These are phyloP conservation scores for Fusarium buharicum DNA, from an alignment of 2,329 filamentous ascomycete species.

Conservation along the genomic window DNA sequence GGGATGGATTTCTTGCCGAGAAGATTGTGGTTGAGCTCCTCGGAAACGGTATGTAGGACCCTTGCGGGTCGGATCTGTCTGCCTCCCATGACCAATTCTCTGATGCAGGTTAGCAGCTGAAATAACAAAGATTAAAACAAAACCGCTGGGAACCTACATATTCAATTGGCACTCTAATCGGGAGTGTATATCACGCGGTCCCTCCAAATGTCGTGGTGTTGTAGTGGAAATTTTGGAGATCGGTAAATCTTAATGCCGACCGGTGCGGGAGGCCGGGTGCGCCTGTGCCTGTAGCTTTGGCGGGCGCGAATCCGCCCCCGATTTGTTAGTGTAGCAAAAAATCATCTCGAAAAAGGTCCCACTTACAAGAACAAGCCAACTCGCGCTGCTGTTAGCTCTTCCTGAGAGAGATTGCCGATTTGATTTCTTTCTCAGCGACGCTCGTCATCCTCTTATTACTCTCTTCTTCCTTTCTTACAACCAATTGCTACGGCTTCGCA, in stretches of 20 bases:
- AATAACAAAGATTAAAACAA: neutral
- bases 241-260: conserved; percentile 49
- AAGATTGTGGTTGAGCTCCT: conserved; percentile 56
- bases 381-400: conserved; percentile 35
- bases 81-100: conserved; percentile 52
- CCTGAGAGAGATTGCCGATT: conserved; percentile 36
- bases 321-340: conserved; percentile 39
- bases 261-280: conserved; percentile 29
- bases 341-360: conserved; percentile 39
- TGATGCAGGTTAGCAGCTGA: conserved; percentile 10
- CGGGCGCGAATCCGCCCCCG: conserved; percentile 32
- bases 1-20: conserved; percentile 50
- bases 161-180: conserved; percentile 36
- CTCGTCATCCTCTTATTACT: neutral
- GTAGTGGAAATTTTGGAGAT: conserved; percentile 48
- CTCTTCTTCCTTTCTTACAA: neutral
- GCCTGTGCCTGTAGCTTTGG: conserved; percentile 27
- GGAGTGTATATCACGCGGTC: conserved; percentile 31
- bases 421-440: conserved; percentile 32
- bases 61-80: conserved; percentile 59
- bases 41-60: conserved; percentile 59
- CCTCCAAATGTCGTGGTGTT: conserved; percentile 29
- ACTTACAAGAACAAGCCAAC: conserved; percentile 39
- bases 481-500: conserved; percentile 24
- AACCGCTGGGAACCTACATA: conserved; percentile 16